Conservation (phyloP, 2,329 filamentous ascomycete species). For the Lecanoromycetidae sp. region DNA sequence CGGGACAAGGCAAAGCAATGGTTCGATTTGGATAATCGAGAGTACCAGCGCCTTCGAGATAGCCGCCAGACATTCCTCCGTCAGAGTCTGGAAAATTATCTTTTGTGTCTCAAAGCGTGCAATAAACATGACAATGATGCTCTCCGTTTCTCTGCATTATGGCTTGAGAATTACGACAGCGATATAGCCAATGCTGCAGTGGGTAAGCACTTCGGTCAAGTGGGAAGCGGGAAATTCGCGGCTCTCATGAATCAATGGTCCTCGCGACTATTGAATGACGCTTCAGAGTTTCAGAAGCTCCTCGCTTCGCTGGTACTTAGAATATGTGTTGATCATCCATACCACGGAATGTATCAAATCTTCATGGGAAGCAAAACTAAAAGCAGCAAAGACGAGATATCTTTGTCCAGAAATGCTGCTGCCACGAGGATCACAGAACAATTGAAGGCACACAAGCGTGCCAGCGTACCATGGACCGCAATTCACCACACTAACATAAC, state of each 20-base stretch:
- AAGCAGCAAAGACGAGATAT: slow-evolving; percentile 57
- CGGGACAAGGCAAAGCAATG: slow-evolving; percentile 68
- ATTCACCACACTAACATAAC: slow-evolving; percentile 61
- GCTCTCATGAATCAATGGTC: slow-evolving; percentile 90
- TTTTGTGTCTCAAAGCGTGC: slow-evolving; percentile 70
- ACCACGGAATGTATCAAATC: slow-evolving; percentile 94
- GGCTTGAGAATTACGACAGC: slow-evolving; percentile 77
- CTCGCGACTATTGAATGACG: slow-evolving; percentile 68
- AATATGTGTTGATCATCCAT: slow-evolving; percentile 87
- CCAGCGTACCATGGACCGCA: slow-evolving; percentile 52
- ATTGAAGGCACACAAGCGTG: slow-evolving; percentile 41
- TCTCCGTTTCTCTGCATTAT: slow-evolving; percentile 82
- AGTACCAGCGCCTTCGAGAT: slow-evolving; percentile 65
- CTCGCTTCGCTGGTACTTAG: slow-evolving; percentile 62
- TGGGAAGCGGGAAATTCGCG: slow-evolving; percentile 86
- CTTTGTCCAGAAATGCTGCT: slow-evolving; percentile 60
- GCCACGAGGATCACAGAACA: slow-evolving; percentile 55
- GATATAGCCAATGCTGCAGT: slow-evolving; percentile 67
- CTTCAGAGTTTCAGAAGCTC: slow-evolving; percentile 60
- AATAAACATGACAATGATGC: slow-evolving; percentile 84
- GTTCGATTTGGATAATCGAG: slow-evolving; percentile 80
- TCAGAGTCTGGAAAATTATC: slow-evolving; percentile 83
- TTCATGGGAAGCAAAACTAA: slow-evolving; percentile 67
- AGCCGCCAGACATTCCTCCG: slow-evolving; percentile 74
- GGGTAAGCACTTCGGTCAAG: slow-evolving; percentile 52